These are phyloP conservation scores for Fusarium sp. DNA, from an alignment of 2,329 filamentous ascomycete genomes.

Conservation along the genomic window DNA sequence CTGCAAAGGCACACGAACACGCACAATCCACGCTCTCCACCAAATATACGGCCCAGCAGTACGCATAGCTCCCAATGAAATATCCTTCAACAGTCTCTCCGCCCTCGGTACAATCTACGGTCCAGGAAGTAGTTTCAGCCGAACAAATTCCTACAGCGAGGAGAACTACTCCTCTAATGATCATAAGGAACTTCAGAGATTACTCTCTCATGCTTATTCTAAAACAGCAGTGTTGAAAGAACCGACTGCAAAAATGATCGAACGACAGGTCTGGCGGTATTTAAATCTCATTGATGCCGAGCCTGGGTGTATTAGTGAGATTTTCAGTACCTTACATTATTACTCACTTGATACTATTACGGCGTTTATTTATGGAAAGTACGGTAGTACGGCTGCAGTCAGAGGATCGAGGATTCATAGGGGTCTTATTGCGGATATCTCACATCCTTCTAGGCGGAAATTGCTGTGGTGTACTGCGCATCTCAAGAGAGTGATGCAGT, in stretches of 20 bases:
- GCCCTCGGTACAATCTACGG: constrained; percentile 65
- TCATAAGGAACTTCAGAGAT: constrained; percentile 63
- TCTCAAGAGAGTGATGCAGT: constrained; percentile 18
- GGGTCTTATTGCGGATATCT: constrained; percentile 25
- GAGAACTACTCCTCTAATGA: constrained; percentile 56
- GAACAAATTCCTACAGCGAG: constrained; percentile 61
- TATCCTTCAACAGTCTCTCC: constrained; percentile 55
- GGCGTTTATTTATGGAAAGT: constrained; percentile 26
- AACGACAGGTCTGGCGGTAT: constrained; percentile 31
- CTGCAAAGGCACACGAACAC: constrained; percentile 56
- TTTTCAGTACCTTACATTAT: constrained; percentile 35
- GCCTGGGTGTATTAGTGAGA: constrained; percentile 24
- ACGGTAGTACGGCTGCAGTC: constrained; percentile 28
- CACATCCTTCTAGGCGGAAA: constrained; percentile 29
- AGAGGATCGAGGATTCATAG: constrained; percentile 23
- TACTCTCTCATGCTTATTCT: constrained; percentile 63
- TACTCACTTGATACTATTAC: constrained; percentile 36
- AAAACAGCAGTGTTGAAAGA: constrained; percentile 56
- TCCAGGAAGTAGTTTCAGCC: constrained; percentile 61
- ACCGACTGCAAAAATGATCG: constrained; percentile 24
- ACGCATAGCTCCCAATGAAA: constrained; percentile 59
- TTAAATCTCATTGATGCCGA: constrained; percentile 21
- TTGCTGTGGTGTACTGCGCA: constrained; percentile 32
- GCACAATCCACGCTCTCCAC: constrained; percentile 56
- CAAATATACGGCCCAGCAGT: constrained; percentile 58